Evolutionary conservation across 805 yeast species (phyloP).

Genomic region (Ascoidea asiatica): DNA sequence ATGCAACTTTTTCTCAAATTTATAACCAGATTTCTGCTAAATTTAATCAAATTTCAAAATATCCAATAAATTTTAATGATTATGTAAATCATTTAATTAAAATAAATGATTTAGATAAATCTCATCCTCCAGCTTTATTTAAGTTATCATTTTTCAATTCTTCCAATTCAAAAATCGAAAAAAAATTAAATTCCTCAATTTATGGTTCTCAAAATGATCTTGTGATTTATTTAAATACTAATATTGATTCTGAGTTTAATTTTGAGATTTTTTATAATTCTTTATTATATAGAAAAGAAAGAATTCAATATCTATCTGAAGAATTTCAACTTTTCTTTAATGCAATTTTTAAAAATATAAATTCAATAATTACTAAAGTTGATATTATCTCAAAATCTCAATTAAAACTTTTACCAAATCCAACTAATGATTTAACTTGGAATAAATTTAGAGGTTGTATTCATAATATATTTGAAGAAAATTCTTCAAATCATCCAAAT

Average conservation of each 20-base stretch:
- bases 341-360: slow-evolving; percentile 22
- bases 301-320: slow-evolving; percentile 58
- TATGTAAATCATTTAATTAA: slow-evolving; percentile 38
- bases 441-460: slow-evolving; percentile 85
- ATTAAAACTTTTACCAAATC: slow-evolving; percentile 59
- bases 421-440: slow-evolving; percentile 83
- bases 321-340: slow-evolving; percentile 49
- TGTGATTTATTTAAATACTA: slow-evolving; percentile 50
- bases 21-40: slow-evolving; percentile 25
- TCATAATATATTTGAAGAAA: slow-evolving; percentile 85
- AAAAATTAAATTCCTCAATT: slow-evolving; percentile 20
- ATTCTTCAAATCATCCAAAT: slow-evolving; percentile 76
- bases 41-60: slow-evolving; percentile 17
- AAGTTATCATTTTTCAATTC: slow-evolving; percentile 48
- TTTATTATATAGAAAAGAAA: slow-evolving; percentile 52
- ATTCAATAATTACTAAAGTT: slow-evolving; percentile 39
- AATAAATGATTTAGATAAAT: slow-evolving; percentile 34
- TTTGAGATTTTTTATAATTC: slow-evolving; percentile 70
- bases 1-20: slow-evolving; percentile 16
- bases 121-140: slow-evolving; percentile 57
- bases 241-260: slow-evolving; percentile 21
- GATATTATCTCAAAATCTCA: slow-evolving; percentile 62
- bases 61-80: slow-evolving; percentile 37
- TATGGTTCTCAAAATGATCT: slow-evolving; percentile 27
- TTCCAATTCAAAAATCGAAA: slow-evolving; percentile 21